Percentiles rank a stretch among this genome's conserved stretches.
These are phyloP conservation scores for Voacanga thouarsii DNA, from an alignment of 257 asterid genomes.

Conservation along the genomic window DNA sequence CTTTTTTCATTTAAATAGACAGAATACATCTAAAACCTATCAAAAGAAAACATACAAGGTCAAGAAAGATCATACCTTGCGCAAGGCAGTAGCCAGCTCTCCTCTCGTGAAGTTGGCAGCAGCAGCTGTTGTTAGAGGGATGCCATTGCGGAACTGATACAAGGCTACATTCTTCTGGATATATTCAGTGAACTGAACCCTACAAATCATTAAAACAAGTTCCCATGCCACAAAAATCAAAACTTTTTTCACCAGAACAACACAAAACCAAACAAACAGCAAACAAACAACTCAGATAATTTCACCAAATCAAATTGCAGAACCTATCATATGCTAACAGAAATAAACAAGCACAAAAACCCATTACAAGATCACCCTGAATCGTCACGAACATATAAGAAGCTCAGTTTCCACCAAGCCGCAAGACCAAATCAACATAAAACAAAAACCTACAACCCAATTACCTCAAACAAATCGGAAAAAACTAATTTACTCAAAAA, in stretches of 20 bases:
- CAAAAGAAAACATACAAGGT: background rate
- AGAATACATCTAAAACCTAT: background rate
- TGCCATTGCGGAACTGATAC: conserved; percentile 95
- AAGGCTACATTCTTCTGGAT: conserved; percentile 90
- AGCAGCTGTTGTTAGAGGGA: conserved; percentile 91
- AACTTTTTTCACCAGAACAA: background rate
- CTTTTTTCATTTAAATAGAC: background rate
- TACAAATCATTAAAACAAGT: conserved; percentile 26
- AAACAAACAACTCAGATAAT: background rate
- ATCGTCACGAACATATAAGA: no score
- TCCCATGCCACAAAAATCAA: background rate
- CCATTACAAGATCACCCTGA: background rate
- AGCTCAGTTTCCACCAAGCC: background rate
- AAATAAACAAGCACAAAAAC: background rate
- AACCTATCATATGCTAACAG: background rate
- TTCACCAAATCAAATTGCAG: background rate
- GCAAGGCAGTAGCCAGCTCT: conserved; percentile 96
- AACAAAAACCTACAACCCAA: background rate
- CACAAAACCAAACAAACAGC: background rate
- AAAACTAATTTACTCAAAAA: conserved; percentile 1
- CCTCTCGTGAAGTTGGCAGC: conserved; percentile 95
- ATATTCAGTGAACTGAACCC: conserved; percentile 96
- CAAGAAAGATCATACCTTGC: conserved; percentile 54
- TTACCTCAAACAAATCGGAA: background rate
- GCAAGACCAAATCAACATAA: background rate